phyloP scores from a whole-genome alignment of 768 basidiomycete genomes.

The Lentinula sp. region DNA sequence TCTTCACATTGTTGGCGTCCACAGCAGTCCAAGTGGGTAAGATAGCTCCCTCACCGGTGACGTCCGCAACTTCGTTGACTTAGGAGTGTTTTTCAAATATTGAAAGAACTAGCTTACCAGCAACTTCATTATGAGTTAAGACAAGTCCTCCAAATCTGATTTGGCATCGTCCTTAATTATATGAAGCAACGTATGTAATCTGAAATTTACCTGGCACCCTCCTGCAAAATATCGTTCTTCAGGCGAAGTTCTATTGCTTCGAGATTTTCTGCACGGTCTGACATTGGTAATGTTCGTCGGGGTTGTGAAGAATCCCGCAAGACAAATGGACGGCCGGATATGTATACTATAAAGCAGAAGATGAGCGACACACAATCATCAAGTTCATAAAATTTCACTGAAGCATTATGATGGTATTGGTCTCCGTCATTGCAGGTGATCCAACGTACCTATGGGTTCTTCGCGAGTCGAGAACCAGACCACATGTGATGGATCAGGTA shows the following conservation, averaged over 20 bases:
- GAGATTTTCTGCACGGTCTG: slow-evolving; percentile 91
- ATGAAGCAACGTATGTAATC: not conserved
- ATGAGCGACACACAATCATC: not conserved
- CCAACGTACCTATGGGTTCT: slow-evolving; percentile 78
- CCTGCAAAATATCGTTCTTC: slow-evolving; percentile 87
- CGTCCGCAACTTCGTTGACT: slow-evolving; percentile 31
- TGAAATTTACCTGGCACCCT: slow-evolving; percentile 54
- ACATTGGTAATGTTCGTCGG: slow-evolving; percentile 68
- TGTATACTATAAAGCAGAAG: slow-evolving; percentile 53
- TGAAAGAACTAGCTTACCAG: slow-evolving; percentile 33
- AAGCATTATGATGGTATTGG: not conserved
- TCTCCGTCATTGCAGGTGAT: not conserved
- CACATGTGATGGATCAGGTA: slow-evolving; percentile 60
- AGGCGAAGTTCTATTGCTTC: slow-evolving; percentile 88
- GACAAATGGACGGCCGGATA: slow-evolving; percentile 90
- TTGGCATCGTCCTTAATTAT: slow-evolving; percentile 6
- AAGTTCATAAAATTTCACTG: too few relatives aligned
- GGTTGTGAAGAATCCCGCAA: slow-evolving; percentile 84
- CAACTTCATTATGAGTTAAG: slow-evolving; percentile 87
- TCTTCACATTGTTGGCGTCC: slow-evolving; percentile 76
- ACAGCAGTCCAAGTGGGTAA: slow-evolving; percentile 93
- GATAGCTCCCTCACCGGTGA: slow-evolving; percentile 73
- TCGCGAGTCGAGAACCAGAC: slow-evolving; percentile 98
- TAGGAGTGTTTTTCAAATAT: not conserved
- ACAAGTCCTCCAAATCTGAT: slow-evolving; percentile 82